phyloP scores from a whole-genome alignment of 306 rosid genomes.

The Pueraria montana region DNA sequence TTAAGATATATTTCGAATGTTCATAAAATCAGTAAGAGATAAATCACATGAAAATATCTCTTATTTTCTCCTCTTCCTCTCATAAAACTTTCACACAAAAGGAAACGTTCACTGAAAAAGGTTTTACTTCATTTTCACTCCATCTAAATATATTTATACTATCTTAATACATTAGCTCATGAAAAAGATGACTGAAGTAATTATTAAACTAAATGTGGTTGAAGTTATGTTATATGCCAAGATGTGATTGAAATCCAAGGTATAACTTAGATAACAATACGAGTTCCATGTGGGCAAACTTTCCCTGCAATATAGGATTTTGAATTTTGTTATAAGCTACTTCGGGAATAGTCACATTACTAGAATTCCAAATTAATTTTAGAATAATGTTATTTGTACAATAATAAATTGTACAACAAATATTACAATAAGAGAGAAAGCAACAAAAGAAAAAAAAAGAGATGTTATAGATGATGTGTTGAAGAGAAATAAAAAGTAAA shows the following conservation, averaged over 20 bases:
- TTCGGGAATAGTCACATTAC: neutral
- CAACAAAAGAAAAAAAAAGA: neutral
- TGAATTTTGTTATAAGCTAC: neutral
- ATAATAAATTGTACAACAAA: too few relatives aligned
- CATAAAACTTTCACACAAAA: neutral
- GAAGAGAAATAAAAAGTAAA: too few relatives aligned
- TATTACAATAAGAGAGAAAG: neutral
- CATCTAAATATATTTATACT: neutral
- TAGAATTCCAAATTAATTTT: neutral
- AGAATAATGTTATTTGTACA: neutral
- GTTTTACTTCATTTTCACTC: neutral
- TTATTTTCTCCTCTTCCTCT: neutral
- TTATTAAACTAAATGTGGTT: neutral
- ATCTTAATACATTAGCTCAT: neutral
- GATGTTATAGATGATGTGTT: too few relatives aligned
- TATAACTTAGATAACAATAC: neutral
- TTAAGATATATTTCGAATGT: neutral
- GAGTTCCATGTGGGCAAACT: neutral
- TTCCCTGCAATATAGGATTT: neutral
- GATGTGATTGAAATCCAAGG: neutral
- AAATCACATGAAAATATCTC: neutral
- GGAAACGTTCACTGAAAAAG: too few relatives aligned
- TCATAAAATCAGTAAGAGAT: neutral
- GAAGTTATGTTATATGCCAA: neutral
- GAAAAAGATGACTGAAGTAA: neutral